These are phyloP conservation scores for Pichia inconspicua DNA, from an alignment of 1,139 yeast genomes.

Conservation along the genomic window DNA sequence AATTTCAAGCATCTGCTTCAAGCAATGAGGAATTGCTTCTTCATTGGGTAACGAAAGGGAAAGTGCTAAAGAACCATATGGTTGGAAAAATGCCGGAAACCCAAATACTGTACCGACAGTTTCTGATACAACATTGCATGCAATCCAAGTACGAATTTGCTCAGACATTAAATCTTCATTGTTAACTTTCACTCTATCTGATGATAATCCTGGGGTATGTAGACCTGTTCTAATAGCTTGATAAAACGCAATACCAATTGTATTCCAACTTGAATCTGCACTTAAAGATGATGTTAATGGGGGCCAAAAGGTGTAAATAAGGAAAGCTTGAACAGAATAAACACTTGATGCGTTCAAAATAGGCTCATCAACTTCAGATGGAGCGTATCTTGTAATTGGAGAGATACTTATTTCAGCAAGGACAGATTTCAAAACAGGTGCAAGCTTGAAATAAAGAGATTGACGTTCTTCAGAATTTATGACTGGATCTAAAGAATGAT, in stretches of 20 bases:
- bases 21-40: slow-evolving; percentile 46
- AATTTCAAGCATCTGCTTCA: slow-evolving; percentile 71
- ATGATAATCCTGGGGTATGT: slow-evolving; percentile 65
- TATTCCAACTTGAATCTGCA: slow-evolving; percentile 94
- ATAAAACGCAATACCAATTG: slow-evolving; percentile 84
- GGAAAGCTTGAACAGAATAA: slow-evolving; percentile 86
- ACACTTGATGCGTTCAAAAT: slow-evolving; percentile 86
- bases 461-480: slow-evolving; percentile 31
- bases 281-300: slow-evolving; percentile 88
- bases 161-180: slow-evolving; percentile 51
- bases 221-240: slow-evolving; percentile 89
- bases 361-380: slow-evolving; percentile 61
- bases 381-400: slow-evolving; percentile 79
- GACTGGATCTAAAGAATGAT: slow-evolving; percentile 22
- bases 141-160: slow-evolving; percentile 86
- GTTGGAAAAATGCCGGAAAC: slow-evolving; percentile 84
- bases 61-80: slow-evolving; percentile 64
- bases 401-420: slow-evolving; percentile 83
- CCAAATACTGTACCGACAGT: slow-evolving; percentile 89
- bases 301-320: slow-evolving; percentile 90
- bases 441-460: slow-evolving; percentile 42
- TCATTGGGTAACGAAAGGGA: slow-evolving; percentile 31
- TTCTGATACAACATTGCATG: slow-evolving; percentile 85
- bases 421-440: slow-evolving; percentile 66
- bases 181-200: slow-evolving; percentile 33